Conservation (phyloP, 1,139 yeast genomes). For the Saccharomyces hybrid region DNA sequence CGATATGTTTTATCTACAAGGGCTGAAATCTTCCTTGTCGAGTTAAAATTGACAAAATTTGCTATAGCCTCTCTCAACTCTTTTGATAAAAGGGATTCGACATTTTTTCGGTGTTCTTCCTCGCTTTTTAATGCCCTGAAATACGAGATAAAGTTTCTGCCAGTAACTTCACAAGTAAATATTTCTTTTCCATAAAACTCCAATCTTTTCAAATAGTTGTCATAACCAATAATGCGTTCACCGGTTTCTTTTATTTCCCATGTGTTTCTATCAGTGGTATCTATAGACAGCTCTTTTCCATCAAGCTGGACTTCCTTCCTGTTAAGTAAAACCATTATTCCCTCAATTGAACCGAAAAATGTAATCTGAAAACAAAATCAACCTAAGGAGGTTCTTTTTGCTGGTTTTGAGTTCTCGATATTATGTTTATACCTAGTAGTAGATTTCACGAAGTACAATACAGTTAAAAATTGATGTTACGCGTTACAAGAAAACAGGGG, state of each 20-base stretch:
- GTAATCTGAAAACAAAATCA: not conserved
- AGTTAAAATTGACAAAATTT: conserved; percentile 58
- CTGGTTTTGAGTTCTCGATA: not conserved
- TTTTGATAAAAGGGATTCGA: conserved; percentile 73
- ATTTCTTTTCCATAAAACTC: conserved; percentile 58
- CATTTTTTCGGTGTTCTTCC: conserved; percentile 48
- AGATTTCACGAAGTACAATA: not conserved
- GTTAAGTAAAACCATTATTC: conserved; percentile 49
- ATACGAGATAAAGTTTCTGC: conserved; percentile 72
- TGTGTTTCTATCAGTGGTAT: conserved; percentile 39
- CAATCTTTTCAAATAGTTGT: conserved; percentile 54
- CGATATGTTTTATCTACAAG: not conserved
- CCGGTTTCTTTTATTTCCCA: conserved; percentile 71
- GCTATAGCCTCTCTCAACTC: conserved; percentile 76
- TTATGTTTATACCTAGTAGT: not conserved
- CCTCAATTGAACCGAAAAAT: not conserved
- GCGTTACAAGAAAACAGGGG: not conserved
- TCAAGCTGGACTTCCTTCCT: conserved; percentile 51
- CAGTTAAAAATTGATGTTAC: not conserved
- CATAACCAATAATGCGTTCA: conserved; percentile 71
- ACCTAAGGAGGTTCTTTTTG: not conserved
- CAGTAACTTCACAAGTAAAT: conserved; percentile 86
- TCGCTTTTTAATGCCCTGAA: conserved; percentile 76
- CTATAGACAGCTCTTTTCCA: conserved; percentile 47
- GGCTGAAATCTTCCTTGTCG: not conserved